Evolutionary conservation across 2,329 filamentous ascomycete genomes (phyloP).

Genomic region (Podosphaera leucotricha): DNA sequence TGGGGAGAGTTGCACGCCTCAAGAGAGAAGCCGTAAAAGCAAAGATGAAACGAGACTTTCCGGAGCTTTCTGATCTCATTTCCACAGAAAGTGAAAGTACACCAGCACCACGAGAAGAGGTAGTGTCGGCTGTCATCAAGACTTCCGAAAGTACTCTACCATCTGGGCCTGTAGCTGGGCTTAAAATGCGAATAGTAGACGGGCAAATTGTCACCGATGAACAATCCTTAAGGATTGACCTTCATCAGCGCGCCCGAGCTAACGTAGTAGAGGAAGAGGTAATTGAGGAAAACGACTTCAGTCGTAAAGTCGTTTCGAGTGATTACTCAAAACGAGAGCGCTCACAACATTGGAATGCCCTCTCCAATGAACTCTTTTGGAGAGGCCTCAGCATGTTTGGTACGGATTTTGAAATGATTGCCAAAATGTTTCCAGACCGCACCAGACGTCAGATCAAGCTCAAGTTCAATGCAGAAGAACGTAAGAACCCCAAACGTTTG

Average conservation of each 20-base stretch:
- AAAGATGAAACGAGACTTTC: slow-evolving; percentile 11
- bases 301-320: slow-evolving; percentile 41
- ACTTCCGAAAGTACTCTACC: not conserved
- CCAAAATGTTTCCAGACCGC: slow-evolving; percentile 48
- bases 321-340: slow-evolving; percentile 44
- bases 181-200: slow-evolving; percentile 12
- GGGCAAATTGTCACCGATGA: slow-evolving; percentile 52
- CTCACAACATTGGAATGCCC: slow-evolving; percentile 44
- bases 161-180: slow-evolving; percentile 2
- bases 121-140: not conserved
- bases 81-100: slow-evolving; percentile 11
- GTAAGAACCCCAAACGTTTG: slow-evolving; percentile 36
- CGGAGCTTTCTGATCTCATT: slow-evolving; percentile 6
- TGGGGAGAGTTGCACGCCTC: slow-evolving; percentile 30
- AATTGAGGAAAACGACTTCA: slow-evolving; percentile 56
- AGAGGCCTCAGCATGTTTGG: slow-evolving; percentile 52
- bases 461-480: slow-evolving; percentile 65
- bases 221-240: slow-evolving; percentile 41
- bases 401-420: slow-evolving; percentile 64
- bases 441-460: slow-evolving; percentile 54
- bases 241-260: slow-evolving; percentile 36
- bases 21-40: slow-evolving; percentile 18
- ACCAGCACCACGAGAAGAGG: slow-evolving; percentile 16
- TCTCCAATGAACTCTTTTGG: slow-evolving; percentile 54
- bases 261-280: slow-evolving; percentile 30